Evolutionary conservation across 2,329 filamentous ascomycete genomes (phyloP), one percentile per base, ranked within the genome.

Genomic region (Arthrobotrys sphaeroides): DNA sequence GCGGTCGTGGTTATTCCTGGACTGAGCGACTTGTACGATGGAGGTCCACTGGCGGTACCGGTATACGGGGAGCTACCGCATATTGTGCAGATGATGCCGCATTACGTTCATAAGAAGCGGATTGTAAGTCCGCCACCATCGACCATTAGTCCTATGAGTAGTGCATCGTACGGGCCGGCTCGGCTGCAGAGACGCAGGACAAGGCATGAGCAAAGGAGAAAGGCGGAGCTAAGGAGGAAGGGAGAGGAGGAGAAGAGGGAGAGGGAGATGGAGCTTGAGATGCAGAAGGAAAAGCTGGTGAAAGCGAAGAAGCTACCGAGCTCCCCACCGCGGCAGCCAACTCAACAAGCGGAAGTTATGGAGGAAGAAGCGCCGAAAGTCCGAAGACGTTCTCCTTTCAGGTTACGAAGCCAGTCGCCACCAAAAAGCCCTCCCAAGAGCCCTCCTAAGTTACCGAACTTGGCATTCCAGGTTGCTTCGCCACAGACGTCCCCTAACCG

Each of bases 91-190:
- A 75, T 75, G 72, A 75, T 75, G 72, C 72, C 72, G 38, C 72
- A 75, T 53, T 75, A 75, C 38, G 64, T 75, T 3, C 33, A 38
- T 16, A 75, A 75, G 59, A 75, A 68, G 57, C 53, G 72, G 40
- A 69, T 75, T n/a, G 36, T 66, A 18, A 69, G 64, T 18, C 72
- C 72, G 18, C 72, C 72, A n/a, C 72, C 72, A 26, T 75, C 72
- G 18, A 75, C 72, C 4, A 75, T 75, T 42, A 75, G 72, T 65
- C 72, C 72, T 33, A 69, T 75, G 64, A 75, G 72, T 75, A 75
- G 72, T 53, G 72, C 72, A 20, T 75, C 72, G 1, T 75, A 75
- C n/a, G 72, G 72, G 24, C 72, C 72, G 1, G 64, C 64, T 2
- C 53, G 72, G 16, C 24, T 75, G 20, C 72, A 75, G 16, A 40